Evolutionary conservation across 2,329 filamentous ascomycete genomes (phyloP), one percentile per base, ranked within the genome.

Genomic region (Elsinoe australis): DNA sequence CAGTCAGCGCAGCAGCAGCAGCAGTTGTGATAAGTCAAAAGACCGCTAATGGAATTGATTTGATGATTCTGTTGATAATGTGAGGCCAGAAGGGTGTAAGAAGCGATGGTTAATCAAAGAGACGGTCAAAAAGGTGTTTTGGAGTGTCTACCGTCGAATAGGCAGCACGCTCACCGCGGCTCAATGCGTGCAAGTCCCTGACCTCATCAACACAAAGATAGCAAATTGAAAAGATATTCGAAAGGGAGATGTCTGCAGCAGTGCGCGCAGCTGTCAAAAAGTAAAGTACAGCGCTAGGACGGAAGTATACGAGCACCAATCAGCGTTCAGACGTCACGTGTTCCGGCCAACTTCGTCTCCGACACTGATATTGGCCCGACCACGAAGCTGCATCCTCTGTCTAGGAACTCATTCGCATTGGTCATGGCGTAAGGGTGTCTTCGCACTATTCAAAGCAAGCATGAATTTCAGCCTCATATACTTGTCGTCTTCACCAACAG

Each of bases 361-460:
- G n/a, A n/a, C n/a, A n/a, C n/a, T n/a, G n/a, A n/a, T n/a, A n/a
- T n/a, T n/a, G n/a, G n/a, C n/a, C n/a, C n/a, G n/a, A n/a, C n/a
- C n/a, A n/a, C n/a, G n/a, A n/a, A n/a, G n/a, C n/a, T n/a, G n/a
- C n/a, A n/a, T n/a, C n/a, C n/a, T n/a, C n/a, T n/a, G n/a, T n/a
- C n/a, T n/a, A n/a, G n/a, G n/a, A n/a, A n/a, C n/a, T n/a, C n/a
- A n/a, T n/a, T n/a, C n/a, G n/a, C n/a, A n/a, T n/a, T n/a, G n/a
- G 39, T 21, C 39, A 44, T 44, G 39, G 39, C 39, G 24, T 44
- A 21, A 41, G 22, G 14, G 21, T 15, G 26, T n/a, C 21, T 15
- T 19, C 9, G 14, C 21, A 26, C 24, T 5, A 10, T 31, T 26
- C 9, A 32, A 24, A 15, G 28, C 28, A 29, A 44, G 39, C 26